Conservation (phyloP, 345 rosid species). For the Citrus trifoliata region DNA sequence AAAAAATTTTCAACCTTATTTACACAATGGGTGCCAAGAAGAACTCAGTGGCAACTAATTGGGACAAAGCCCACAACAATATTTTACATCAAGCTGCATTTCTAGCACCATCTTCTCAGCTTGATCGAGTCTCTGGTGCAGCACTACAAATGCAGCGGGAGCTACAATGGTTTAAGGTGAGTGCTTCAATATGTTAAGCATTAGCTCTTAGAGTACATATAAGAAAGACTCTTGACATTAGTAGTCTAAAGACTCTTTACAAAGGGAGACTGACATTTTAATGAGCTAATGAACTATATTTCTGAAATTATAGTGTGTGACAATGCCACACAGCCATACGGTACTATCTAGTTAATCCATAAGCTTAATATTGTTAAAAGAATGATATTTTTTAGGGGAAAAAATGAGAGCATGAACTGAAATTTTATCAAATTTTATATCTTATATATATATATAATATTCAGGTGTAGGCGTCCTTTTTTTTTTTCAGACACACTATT, state of each 20-base stretch:
- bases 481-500: too few species aligned
- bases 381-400: too few species aligned
- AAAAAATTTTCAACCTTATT: conserved; percentile 66
- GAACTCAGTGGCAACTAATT: conserved; percentile 26
- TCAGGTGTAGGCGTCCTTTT: too few species aligned
- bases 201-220: not conserved
- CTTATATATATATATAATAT: too few species aligned
- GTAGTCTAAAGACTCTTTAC: too few species aligned
- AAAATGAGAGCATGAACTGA: too few species aligned
- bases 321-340: too few species aligned
- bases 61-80: conserved; percentile 40
- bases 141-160: conserved; percentile 86
- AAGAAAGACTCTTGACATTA: not conserved
- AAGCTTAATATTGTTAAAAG: too few species aligned
- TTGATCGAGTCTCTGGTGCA: conserved; percentile 64
- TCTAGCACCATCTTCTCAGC: conserved; percentile 52
- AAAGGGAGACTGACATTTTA: too few species aligned
- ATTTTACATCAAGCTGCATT: conserved; percentile 70
- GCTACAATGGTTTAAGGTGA: conserved; percentile 82
- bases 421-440: too few species aligned
- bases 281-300: not conserved
- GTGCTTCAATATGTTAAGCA: conserved; percentile 16
- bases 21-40: conserved; percentile 65
- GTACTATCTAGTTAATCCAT: too few species aligned
- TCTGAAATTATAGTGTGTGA: too few species aligned